A percentile compares a stretch with the other conserved stretches of the same genome.
Conservation (phyloP, 2,329 filamentous ascomycete species). For the Plectosphaerella cucumerina region DNA sequence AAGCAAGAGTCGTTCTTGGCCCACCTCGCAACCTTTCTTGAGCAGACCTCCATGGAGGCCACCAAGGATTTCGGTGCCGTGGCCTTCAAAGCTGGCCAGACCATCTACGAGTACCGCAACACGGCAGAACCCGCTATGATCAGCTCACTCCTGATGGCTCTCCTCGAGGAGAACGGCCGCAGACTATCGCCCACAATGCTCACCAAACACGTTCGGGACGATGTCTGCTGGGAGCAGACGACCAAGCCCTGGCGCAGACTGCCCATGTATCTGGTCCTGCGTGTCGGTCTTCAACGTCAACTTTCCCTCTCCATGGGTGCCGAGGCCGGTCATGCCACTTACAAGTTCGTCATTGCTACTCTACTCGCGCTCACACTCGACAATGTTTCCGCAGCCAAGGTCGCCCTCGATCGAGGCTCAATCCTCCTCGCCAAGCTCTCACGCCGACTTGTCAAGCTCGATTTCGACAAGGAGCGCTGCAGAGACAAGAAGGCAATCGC, state of each 20-base stretch:
- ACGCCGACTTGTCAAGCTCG: constrained; percentile 54
- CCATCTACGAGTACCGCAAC: constrained; percentile 51
- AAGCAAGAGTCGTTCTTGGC: constrained; percentile 15
- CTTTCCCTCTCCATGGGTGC: constrained; percentile 36
- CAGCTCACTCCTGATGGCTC: constrained; percentile 53
- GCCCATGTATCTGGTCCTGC: constrained; percentile 58
- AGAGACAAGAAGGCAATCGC: constrained; percentile 1
- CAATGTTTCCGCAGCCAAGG: constrained; percentile 22
- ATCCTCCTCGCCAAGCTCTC: constrained; percentile 49
- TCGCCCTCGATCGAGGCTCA: constrained; percentile 29
- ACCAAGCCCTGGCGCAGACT: constrained; percentile 57
- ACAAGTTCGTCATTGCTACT: constrained; percentile 54
- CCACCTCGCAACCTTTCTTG: constrained; percentile 46
- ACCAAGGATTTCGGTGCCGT: constrained; percentile 49
- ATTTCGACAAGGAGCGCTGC: constrained; percentile 28
- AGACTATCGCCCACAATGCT: constrained; percentile 30
- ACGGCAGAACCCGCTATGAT: constrained; percentile 54
- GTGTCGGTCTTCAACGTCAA: constrained; percentile 51
- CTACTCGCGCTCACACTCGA: constrained; percentile 42
- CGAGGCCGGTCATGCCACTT: constrained; percentile 40
- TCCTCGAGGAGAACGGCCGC: constrained; percentile 51
- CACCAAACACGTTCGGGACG: constrained; percentile 58
- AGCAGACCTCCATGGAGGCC: constrained; percentile 49
- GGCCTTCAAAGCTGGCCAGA: constrained; percentile 44
- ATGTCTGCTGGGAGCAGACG: constrained; percentile 46